Conservation (phyloP, 179 eudicot species). For the Camellia oleifera region DNA sequence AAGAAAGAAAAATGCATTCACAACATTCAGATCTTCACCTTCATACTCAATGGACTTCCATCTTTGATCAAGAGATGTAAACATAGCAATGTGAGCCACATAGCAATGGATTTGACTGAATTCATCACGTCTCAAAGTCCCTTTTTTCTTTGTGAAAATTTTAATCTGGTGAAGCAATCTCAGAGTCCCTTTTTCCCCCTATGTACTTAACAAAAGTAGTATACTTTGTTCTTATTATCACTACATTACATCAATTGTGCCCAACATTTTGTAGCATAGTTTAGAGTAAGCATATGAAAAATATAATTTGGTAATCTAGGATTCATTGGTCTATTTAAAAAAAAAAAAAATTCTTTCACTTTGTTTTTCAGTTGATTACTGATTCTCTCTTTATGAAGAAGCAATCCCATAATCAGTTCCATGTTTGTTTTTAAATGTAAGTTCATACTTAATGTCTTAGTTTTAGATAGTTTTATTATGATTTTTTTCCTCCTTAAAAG, state of each 20-base stretch:
- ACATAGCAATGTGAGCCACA: neutral
- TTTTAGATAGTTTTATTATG: neutral
- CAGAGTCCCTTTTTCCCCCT: neutral
- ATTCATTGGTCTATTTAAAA: neutral
- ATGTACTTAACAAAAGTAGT: neutral
- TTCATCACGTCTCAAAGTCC: neutral
- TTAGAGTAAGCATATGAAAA: neutral
- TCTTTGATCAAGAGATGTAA: neutral
- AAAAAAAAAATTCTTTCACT: too few relatives aligned
- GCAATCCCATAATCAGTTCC: neutral
- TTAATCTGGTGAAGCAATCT: neutral
- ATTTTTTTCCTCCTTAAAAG: neutral
- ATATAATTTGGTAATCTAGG: neutral
- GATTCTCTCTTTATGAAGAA: neutral
- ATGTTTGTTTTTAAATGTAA: slow-evolving; percentile 3
- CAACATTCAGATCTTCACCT: neutral
- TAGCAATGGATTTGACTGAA: neutral
- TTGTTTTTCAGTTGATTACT: neutral
- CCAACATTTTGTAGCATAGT: neutral
- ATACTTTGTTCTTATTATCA: neutral
- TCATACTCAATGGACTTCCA: neutral
- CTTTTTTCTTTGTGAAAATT: neutral
- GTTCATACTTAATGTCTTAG: neutral
- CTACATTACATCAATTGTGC: neutral
- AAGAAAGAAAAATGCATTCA: neutral